phyloP scores from a whole-genome alignment of 2,329 filamentous ascomycete species.

The Colletotrichum higginsianum region DNA sequence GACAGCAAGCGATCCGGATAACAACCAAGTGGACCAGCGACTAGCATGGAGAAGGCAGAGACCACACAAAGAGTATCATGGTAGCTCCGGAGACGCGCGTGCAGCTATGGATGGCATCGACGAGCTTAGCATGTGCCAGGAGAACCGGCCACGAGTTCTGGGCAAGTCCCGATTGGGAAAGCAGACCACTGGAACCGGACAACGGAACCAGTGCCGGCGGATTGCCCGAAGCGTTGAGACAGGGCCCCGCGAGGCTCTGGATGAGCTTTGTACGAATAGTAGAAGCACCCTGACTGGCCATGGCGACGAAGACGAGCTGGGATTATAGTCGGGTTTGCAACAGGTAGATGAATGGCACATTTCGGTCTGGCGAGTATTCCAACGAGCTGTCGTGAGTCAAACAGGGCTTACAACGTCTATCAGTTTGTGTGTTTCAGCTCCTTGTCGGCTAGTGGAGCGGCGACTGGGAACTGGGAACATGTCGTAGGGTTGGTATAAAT shows the following conservation, averaged over 20 bases:
- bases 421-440: conserved; percentile 27
- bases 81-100: not conserved
- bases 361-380: conserved; percentile 4
- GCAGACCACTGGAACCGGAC: not conserved
- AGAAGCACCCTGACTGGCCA: conserved; percentile 12
- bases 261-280: not conserved
- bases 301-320: conserved; percentile 35
- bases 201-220: conserved; percentile 14
- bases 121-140: conserved; percentile 23
- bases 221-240: conserved; percentile 20
- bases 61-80: not conserved
- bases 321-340: conserved; percentile 24
- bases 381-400: not conserved
- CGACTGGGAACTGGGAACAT: conserved; percentile 1
- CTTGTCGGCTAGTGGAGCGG: conserved; percentile 32
- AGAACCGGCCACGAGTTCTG: conserved; percentile 13
- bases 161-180: conserved; percentile 16
- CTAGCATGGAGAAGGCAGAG: conserved; percentile 18
- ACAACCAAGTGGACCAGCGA: conserved; percentile 6
- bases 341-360: conserved; percentile 24
- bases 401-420: not conserved
- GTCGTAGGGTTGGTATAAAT: conserved; percentile 8
- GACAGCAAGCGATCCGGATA: not conserved
- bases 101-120: conserved; percentile 16
- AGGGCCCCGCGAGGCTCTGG: conserved; percentile 20